Conservation (phyloP, 495 filamentous ascomycete genomes). For the Pyronema domesticum region DNA sequence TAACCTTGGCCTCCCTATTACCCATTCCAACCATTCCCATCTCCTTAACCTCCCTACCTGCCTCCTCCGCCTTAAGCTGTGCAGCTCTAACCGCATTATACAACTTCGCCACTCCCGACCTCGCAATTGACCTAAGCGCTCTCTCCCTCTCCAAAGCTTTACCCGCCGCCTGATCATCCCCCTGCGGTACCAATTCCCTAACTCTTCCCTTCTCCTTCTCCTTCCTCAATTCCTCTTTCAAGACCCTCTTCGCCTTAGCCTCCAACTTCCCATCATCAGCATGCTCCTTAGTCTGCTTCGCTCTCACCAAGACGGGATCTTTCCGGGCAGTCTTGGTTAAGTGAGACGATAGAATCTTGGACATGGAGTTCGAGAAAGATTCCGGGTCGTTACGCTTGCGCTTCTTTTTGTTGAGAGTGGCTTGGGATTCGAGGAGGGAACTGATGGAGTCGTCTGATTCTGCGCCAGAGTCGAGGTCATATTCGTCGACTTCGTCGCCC, state of each 20-base stretch:
- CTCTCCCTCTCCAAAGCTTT: slow-evolving; percentile 59
- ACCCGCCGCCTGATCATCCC: slow-evolving; percentile 26
- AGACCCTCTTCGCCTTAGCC: slow-evolving; percentile 52
- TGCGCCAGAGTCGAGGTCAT: slow-evolving; percentile 11
- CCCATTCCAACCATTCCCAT: slow-evolving; percentile 39
- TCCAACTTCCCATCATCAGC: slow-evolving; percentile 61
- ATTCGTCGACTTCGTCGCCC: slow-evolving; percentile 24
- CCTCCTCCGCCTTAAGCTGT: slow-evolving; percentile 40
- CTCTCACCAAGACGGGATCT: slow-evolving; percentile 79
- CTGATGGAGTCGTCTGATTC: slow-evolving; percentile 6
- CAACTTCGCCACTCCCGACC: slow-evolving; percentile 31
- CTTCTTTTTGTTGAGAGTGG: slow-evolving; percentile 21
- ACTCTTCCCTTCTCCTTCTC: slow-evolving; percentile 76
- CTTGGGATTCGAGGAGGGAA: neutral
- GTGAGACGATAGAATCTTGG: slow-evolving; percentile 76
- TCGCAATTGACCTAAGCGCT: slow-evolving; percentile 25
- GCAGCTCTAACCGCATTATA: slow-evolving; percentile 90
- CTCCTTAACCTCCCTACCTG: slow-evolving; percentile 22
- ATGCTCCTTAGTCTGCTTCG: slow-evolving; percentile 45
- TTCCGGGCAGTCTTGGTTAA: slow-evolving; percentile 57
- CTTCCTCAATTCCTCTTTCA: slow-evolving; percentile 63
- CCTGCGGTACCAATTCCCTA: slow-evolving; percentile 52
- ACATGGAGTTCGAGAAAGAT: slow-evolving; percentile 79
- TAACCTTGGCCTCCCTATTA: slow-evolving; percentile 31
- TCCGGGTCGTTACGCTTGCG: slow-evolving; percentile 64